Evolutionary conservation across 2,329 filamentous ascomycete species (phyloP).

Genomic region (Remersonia thermophila): DNA sequence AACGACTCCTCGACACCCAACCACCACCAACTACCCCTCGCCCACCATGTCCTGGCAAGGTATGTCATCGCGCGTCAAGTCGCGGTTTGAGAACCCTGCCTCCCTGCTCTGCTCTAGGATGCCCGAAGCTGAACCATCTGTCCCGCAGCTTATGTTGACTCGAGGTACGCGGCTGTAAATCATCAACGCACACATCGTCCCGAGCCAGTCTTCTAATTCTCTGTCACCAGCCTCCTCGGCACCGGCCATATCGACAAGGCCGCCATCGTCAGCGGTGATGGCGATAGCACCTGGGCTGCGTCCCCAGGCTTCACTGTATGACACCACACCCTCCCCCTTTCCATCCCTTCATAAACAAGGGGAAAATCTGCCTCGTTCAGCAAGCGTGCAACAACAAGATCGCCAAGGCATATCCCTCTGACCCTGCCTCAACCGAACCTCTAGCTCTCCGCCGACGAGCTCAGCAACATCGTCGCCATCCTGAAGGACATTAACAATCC

Average conservation of each 20-base stretch:
- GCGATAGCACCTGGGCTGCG: constrained; percentile 69
- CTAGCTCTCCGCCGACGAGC: constrained; percentile 46
- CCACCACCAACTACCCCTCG: too few species aligned
- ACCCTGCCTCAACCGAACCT: constrained; percentile 15
- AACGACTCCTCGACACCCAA: not conserved
- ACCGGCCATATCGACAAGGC: constrained; percentile 71
- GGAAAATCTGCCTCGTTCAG: too few species aligned
- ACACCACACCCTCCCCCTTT: not conserved
- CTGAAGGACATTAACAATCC: constrained; percentile 24
- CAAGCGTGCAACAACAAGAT: not conserved
- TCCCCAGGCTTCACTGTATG: constrained; percentile 61
- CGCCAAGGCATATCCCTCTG: constrained; percentile 1
- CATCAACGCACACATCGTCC: not conserved
- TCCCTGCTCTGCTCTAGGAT: constrained; percentile 14
- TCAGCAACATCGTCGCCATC: constrained; percentile 44
- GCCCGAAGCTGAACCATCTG: not conserved
- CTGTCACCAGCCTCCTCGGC: constrained; percentile 57
- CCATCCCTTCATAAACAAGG: not conserved
- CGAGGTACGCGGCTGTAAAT: constrained; percentile 28
- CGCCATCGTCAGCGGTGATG: constrained; percentile 70
- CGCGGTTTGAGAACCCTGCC: not conserved
- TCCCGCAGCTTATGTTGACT: constrained; percentile 37
- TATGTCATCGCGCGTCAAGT: constrained; percentile 27
- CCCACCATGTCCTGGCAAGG: constrained; percentile 59
- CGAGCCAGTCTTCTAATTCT: not conserved